Evolutionary conservation across 2,329 filamentous ascomycete genomes (phyloP).

Genomic region (Sphaerostilbella broomeana): DNA sequence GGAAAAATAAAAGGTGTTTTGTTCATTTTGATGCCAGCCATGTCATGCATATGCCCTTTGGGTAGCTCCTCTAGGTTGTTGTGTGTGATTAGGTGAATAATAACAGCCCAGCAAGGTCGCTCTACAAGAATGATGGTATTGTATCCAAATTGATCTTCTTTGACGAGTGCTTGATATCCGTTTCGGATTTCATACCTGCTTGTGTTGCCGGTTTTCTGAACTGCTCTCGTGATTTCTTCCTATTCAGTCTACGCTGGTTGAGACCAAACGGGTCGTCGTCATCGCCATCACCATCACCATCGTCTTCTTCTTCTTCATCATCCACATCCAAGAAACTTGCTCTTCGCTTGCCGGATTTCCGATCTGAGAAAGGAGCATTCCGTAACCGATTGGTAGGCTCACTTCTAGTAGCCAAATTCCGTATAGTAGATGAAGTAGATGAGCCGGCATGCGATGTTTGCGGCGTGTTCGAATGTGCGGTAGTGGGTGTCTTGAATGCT

Average conservation of each 20-base stretch:
- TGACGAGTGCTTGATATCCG: conserved; percentile 11
- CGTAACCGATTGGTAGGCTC: neutral
- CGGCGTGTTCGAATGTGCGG: neutral
- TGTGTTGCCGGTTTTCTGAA: conserved; percentile 15
- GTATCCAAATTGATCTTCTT: conserved; percentile 22
- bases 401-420: neutral
- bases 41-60: too few species aligned
- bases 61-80: too few species aligned
- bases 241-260: conserved; percentile 23
- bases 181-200: neutral
- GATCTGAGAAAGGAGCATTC: neutral
- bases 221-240: conserved; percentile 27
- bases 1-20: conserved; percentile 20
- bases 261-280: conserved; percentile 32
- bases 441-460: neutral
- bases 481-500: neutral
- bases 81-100: too few species aligned
- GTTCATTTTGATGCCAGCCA: neutral
- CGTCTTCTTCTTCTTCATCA: conserved; percentile 4
- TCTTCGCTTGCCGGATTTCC: neutral
- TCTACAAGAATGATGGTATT: conserved; percentile 33
- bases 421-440: neutral
- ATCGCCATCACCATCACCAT: conserved; percentile 19
- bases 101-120: too few species aligned
- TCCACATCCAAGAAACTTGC: neutral